Evolutionary conservation across 306 rosid species (phyloP).

Genomic region (Medicago arabica): DNA sequence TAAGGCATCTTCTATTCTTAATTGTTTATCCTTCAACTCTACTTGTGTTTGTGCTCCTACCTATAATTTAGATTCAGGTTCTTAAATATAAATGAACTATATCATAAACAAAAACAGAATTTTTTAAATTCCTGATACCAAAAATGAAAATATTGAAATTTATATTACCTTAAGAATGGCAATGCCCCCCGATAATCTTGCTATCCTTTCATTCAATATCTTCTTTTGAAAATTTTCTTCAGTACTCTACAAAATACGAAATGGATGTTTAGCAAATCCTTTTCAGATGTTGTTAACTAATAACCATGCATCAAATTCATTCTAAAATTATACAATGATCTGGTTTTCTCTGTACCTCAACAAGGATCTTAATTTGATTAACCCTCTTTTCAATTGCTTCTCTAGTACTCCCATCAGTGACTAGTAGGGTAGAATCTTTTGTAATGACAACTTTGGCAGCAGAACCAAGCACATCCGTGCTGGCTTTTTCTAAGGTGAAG

Average conservation of each 20-base stretch:
- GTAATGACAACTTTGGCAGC: constrained; percentile 81
- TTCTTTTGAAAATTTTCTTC: constrained; percentile 81
- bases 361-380: constrained; percentile 65
- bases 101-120: constrained; percentile 17
- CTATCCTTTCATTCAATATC: constrained; percentile 83
- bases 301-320: not conserved
- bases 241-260: constrained; percentile 68
- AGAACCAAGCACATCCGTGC: constrained; percentile 63
- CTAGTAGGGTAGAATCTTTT: constrained; percentile 79
- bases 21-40: constrained; percentile 90
- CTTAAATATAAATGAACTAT: constrained; percentile 36
- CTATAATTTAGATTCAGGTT: constrained; percentile 51
- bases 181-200: constrained; percentile 82
- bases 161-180: constrained; percentile 82
- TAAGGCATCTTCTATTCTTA: constrained; percentile 89
- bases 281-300: no score
- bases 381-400: constrained; percentile 74
- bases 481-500: constrained; percentile 71
- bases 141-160: constrained; percentile 27
- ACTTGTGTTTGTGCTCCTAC: constrained; percentile 97
- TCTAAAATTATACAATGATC: not conserved
- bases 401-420: constrained; percentile 78
- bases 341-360: constrained; percentile 59
- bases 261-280: not conserved
- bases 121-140: constrained; percentile 24